Conservation (phyloP, 768 basidiomycete species). For the Suillus fuscotomentosus region DNA sequence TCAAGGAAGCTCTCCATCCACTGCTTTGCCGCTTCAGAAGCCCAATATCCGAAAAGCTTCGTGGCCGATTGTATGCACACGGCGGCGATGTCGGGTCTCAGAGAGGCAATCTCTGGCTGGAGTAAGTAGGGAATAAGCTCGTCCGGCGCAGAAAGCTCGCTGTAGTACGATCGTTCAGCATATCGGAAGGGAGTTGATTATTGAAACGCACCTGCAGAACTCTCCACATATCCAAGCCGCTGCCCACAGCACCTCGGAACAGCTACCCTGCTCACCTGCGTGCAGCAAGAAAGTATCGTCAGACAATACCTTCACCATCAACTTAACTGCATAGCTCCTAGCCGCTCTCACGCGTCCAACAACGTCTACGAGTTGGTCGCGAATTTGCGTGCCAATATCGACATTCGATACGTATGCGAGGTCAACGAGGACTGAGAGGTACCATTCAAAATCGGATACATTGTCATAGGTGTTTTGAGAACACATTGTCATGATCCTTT, state of each 20-base stretch:
- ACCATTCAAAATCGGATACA: slow-evolving; percentile 96
- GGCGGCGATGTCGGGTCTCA: slow-evolving; percentile 65
- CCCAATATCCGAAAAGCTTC: slow-evolving; percentile 89
- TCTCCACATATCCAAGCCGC: slow-evolving; percentile 98
- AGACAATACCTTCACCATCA: slow-evolving; percentile 78
- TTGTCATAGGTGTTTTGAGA: slow-evolving; percentile 83
- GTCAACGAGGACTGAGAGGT: slow-evolving; percentile 91
- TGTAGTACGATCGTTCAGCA: slow-evolving; percentile 28
- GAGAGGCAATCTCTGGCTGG: slow-evolving; percentile 51
- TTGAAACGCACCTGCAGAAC: slow-evolving; percentile 71
- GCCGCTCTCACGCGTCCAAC: slow-evolving; percentile 76
- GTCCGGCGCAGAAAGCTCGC: slow-evolving; percentile 77
- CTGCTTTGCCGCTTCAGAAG: slow-evolving; percentile 65
- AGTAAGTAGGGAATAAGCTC: slow-evolving; percentile 71
- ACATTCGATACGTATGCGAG: slow-evolving; percentile 85
- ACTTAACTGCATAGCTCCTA: slow-evolving; percentile 75
- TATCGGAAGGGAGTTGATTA: neutral
- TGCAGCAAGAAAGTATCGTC: slow-evolving; percentile 75
- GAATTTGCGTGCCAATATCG: slow-evolving; percentile 72
- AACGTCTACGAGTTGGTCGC: slow-evolving; percentile 85
- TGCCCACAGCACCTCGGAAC: slow-evolving; percentile 86
- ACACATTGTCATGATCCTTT: slow-evolving; percentile 83
- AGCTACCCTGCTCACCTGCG: slow-evolving; percentile 68
- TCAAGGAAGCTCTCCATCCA: slow-evolving; percentile 77
- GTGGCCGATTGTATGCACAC: slow-evolving; percentile 80